These are phyloP conservation scores for Globisporangium echinulatum DNA, from an alignment of 352 stramenopile species.

Conservation along the genomic window DNA sequence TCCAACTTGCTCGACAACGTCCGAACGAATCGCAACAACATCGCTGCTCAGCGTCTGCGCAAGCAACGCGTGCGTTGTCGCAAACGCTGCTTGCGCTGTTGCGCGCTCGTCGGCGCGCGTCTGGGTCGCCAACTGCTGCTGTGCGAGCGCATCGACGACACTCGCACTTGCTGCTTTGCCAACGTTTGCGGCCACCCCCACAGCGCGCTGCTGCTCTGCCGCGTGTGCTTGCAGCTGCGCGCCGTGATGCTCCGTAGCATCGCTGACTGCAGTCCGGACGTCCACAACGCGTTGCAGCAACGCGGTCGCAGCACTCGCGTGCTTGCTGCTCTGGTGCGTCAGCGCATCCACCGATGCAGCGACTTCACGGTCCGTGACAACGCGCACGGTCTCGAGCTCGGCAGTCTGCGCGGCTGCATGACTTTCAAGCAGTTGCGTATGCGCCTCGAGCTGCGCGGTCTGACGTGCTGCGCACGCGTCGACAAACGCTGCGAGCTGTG, in stretches of 20 bases:
- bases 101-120: slow-evolving; percentile 15
- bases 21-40: background rate
- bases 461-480: slow-evolving; percentile 38
- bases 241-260: slow-evolving; percentile 14
- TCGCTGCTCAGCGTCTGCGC: slow-evolving; percentile 3
- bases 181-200: background rate
- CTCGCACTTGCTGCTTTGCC: background rate
- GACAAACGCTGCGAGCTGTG: slow-evolving; percentile 34
- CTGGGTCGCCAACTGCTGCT: slow-evolving; percentile 14
- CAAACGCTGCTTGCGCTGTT: slow-evolving; percentile 4
- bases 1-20: slow-evolving; percentile 21
- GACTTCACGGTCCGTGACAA: slow-evolving; percentile 30
- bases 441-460: slow-evolving; percentile 30
- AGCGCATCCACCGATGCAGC: slow-evolving; percentile 28
- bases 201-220: slow-evolving; percentile 10
- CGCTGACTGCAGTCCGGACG: slow-evolving; percentile 19
- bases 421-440: slow-evolving; percentile 37
- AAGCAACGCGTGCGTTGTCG: background rate
- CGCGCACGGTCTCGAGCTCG: slow-evolving; percentile 28
- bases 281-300: slow-evolving; percentile 22
- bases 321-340: slow-evolving; percentile 19
- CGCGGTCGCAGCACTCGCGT: slow-evolving; percentile 20
- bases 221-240: slow-evolving; percentile 21
- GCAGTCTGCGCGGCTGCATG: slow-evolving; percentile 26
- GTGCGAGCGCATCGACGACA: slow-evolving; percentile 19